Evolutionary conservation across 176 grass and related monocot species (phyloP), one percentile per base, ranked within the genome.

Genomic region (Puccinellia tenuiflora): DNA sequence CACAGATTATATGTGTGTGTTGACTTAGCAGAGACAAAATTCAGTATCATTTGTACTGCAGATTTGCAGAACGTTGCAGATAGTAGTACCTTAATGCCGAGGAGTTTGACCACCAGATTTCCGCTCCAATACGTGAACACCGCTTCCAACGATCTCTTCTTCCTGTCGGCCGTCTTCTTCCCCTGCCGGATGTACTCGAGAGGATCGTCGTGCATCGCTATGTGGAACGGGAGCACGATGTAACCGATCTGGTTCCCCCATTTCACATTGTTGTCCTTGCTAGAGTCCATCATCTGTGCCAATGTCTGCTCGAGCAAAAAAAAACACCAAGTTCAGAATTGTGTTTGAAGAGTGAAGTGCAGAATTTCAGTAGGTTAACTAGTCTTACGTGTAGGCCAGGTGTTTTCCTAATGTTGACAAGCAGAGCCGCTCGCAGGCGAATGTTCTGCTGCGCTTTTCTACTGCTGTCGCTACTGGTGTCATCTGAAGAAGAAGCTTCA

Each of bases 211-310:
- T 90, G 86, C 72, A 77, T 75, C 18, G 39, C 75, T 77, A 98
- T 91, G 47, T 79, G 42, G 60, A 98, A 90, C 25, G 57, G 88
- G 7, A 95, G 59, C 43, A 95, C 43, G 0, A 94, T 73, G 78
- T 95, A 98, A 52, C 95, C 88, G 22, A 98, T 80, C 3, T 40
- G 63, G 77, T 93, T 98, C 30, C 95, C 95, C 88, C 91, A 95
- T 89, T 84, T 91, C 5, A 73, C 76, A 7, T 8, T 3, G 40
- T 83, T 90, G 37, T 52, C 15, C 26, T 91, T 88, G 18, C 31
- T 71, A 21, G 75, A 79, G n/a, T 90, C 48, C 95, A 95, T 93
- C 85, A 98, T 92, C 74, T 93, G 76, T 18, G 92, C 43, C 79
- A 93, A 83, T 62, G 55, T 85, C 95, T 98, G 87, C 46, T 86